Conservation (phyloP, 2,329 filamentous ascomycete species). For the Aspergillus arachidicola region DNA sequence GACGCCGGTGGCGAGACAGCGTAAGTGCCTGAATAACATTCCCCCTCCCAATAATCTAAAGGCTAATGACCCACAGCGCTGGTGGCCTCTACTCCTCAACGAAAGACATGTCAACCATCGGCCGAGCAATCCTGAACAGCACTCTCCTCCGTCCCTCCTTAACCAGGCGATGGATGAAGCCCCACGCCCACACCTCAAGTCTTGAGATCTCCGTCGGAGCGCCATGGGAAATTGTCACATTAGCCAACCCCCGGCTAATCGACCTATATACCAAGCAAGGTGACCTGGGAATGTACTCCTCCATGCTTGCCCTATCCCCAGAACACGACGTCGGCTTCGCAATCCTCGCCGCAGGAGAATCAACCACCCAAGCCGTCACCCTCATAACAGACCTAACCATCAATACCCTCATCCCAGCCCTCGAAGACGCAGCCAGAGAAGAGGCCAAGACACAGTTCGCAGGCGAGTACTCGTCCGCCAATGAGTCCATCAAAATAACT, state of each 20-base stretch:
- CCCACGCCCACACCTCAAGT: conserved; percentile 12
- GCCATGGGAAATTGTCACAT: neutral
- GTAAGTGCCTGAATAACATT: neutral
- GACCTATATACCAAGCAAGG: conserved; percentile 28
- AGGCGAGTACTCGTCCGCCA: neutral
- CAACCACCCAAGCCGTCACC: neutral
- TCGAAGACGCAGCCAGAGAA: neutral
- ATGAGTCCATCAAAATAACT: neutral
- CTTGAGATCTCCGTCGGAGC: neutral
- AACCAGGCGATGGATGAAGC: conserved; percentile 48
- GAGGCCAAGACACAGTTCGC: neutral
- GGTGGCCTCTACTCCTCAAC: conserved; percentile 30
- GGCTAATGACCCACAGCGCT: neutral
- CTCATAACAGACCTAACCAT: neutral
- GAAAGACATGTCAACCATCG: conserved; percentile 40
- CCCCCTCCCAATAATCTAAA: neutral
- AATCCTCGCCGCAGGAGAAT: conserved; percentile 22
- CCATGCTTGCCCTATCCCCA: conserved; percentile 26
- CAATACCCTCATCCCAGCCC: neutral
- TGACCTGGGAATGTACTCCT: conserved; percentile 27
- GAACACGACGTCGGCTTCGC: conserved; percentile 30
- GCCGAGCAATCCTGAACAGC: conserved; percentile 42
- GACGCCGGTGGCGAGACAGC: neutral
- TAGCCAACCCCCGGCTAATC: neutral
- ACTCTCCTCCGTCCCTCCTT: conserved; percentile 33